Percentiles rank a stretch among this genome's conserved stretches.
Evolutionary conservation across 83 land plant species (phyloP).

Genomic region (Picea abies): DNA sequence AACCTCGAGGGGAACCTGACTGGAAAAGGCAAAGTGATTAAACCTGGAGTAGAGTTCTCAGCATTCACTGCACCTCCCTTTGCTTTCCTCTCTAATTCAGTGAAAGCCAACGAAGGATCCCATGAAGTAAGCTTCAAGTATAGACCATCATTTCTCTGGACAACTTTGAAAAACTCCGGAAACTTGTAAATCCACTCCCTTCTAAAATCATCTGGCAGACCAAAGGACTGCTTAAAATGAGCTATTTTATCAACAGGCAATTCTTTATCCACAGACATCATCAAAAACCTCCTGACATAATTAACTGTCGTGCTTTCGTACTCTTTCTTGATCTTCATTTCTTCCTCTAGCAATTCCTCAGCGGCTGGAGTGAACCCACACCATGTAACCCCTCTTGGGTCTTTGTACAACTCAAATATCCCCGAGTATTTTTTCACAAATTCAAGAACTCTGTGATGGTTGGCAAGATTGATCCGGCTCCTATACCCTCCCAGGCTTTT

Average conservation of each 20-base stretch:
- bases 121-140: constrained; percentile 66
- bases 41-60: constrained; percentile 25
- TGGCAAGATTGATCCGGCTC: constrained; percentile 41
- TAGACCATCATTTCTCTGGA: constrained; percentile 35
- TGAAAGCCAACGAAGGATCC: constrained; percentile 72
- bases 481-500: constrained; percentile 32
- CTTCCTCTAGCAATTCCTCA: constrained; percentile 54
- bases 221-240: constrained; percentile 59
- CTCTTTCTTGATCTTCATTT: constrained; percentile 33
- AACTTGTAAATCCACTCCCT: constrained; percentile 49
- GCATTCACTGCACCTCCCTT: neutral
- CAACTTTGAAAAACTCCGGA: constrained; percentile 60
- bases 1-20: constrained; percentile 53
- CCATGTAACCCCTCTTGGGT: constrained; percentile 49
- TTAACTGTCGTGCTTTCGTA: constrained; percentile 44
- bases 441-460: constrained; percentile 46
- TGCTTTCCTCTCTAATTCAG: constrained; percentile 58
- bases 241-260: constrained; percentile 50
- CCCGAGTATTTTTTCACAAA: constrained; percentile 53
- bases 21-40: constrained; percentile 61
- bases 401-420: constrained; percentile 60
- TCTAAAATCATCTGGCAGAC: constrained; percentile 65
- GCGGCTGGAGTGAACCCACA: constrained; percentile 57
- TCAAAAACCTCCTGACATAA: constrained; percentile 59
- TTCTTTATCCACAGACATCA: constrained; percentile 66